Percentiles rank a stretch among this genome's conserved stretches.
These are phyloP conservation scores for Alternaria dauci DNA, from an alignment of 2,329 filamentous ascomycete genomes.

Conservation along the genomic window DNA sequence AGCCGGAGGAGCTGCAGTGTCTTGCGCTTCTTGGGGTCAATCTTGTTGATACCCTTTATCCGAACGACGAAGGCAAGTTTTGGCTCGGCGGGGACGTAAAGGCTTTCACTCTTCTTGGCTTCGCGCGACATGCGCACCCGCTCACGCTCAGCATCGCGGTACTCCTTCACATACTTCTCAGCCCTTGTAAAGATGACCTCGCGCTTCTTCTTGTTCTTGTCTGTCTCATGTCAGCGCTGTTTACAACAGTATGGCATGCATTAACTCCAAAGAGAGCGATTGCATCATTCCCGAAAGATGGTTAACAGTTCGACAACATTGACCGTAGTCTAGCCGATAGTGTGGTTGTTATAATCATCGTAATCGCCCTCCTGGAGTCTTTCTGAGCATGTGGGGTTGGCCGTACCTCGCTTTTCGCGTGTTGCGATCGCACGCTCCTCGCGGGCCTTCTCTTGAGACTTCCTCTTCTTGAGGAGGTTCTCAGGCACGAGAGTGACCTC, in stretches of 20 bases:
- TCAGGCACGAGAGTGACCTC: slow-evolving; percentile 92
- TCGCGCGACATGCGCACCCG: slow-evolving; percentile 91
- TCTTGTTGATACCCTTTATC: slow-evolving; percentile 99
- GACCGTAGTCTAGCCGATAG: slow-evolving; percentile 93
- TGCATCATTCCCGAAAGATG: slow-evolving; percentile 99
- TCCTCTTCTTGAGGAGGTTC: slow-evolving; percentile 99
- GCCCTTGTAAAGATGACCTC: slow-evolving; percentile 99
- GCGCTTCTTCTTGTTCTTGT: slow-evolving; percentile 99
- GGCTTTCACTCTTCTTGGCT: slow-evolving; percentile 89
- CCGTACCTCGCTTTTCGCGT: slow-evolving; percentile 91
- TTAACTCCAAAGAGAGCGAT: slow-evolving; percentile 37
- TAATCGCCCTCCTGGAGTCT: slow-evolving; percentile 37
- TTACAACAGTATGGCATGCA: slow-evolving; percentile 17
- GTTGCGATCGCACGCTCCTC: slow-evolving; percentile 82
- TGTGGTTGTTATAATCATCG: slow-evolving; percentile 89
- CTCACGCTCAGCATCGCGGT: slow-evolving; percentile 97
- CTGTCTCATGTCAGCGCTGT: slow-evolving; percentile 50
- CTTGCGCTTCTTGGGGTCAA: slow-evolving; percentile 99
- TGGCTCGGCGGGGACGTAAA: slow-evolving; percentile 92
- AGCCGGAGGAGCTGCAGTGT: slow-evolving; percentile 99
- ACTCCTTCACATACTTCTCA: slow-evolving; percentile 99
- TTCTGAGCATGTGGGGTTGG: slow-evolving; percentile 21
- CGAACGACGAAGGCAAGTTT: slow-evolving; percentile 98
- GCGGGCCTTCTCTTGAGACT: slow-evolving; percentile 99
- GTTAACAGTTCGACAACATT: slow-evolving; percentile 98